Evolutionary conservation across 352 stramenopile species (phyloP), one percentile per base, ranked within the genome.

Genomic region (Pythium dissimile): DNA sequence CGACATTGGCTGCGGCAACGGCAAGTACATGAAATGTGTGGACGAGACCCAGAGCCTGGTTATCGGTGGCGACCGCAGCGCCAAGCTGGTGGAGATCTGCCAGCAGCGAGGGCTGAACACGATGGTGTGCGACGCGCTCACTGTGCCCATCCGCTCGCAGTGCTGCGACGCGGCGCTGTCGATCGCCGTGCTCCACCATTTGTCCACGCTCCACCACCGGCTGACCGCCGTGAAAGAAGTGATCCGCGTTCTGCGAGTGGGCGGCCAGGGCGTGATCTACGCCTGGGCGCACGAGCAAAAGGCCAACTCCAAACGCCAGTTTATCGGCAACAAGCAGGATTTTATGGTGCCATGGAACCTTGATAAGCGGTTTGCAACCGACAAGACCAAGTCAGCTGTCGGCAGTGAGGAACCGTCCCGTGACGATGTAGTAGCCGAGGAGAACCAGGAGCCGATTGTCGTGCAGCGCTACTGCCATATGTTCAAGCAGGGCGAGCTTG

Each of bases 281-380:
- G 86, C 86, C 12, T 95, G 86, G 86, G 86, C 86, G 0, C 84
- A 95, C 65, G 86, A 95, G 44, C 86, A 95, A 43, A 81, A 84
- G 54, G 64, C 71, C 34, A 76, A 80, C 21, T 95, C 85, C 52
- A 79, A 81, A 66, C 83, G 85, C 10, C 74, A 82, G 16, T 95
- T 95, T 54, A 80, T 88, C 20, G 69, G 64, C 2, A 48, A 58
- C 13, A 73, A 71, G 21, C 85, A 95, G 66, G 85, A 95, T 54
- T 95, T 91, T 46, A 92, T 95, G 80, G 83, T 95, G 43, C 85
- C 85, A 18, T 95, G 85, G 83, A 92, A 93, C 60, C 54, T 95
- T 2, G 83, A 95, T 66, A 85, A 86, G 38, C 38, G 38, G 21
- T 65, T 65, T 26, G 48, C n/a, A n/a, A n/a, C 57, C 5, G 23